Evolutionary conservation across 352 stramenopile species (phyloP).

Genomic region (Poterioochromonas sp.): DNA sequence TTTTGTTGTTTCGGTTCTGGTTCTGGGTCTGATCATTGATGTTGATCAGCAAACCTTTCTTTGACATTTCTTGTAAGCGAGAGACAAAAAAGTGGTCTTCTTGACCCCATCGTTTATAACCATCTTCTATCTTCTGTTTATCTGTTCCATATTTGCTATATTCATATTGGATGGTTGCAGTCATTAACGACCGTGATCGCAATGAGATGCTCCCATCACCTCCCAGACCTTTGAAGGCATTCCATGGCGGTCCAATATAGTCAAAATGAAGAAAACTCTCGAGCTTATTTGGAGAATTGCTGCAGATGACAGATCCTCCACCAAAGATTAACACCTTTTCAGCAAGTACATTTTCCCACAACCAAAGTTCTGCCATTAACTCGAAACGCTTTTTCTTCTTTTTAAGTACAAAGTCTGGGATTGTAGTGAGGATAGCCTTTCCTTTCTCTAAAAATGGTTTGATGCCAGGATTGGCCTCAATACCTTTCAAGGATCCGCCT

Average conservation of each 20-base stretch:
- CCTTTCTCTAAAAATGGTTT: neutral
- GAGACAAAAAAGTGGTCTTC: slow-evolving; percentile 32
- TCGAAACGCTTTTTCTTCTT: neutral
- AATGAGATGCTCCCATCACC: slow-evolving; percentile 12
- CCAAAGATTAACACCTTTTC: slow-evolving; percentile 26
- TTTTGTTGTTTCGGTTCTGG: too few relatives aligned
- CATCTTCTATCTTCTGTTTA: neutral
- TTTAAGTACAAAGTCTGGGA: neutral
- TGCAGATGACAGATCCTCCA: slow-evolving; percentile 19
- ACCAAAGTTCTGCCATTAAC: neutral
- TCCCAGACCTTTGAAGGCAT: neutral
- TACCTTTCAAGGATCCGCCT: neutral
- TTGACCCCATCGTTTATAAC: neutral
- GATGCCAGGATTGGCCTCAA: neutral
- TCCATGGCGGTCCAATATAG: slow-evolving; percentile 27
- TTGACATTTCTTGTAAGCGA: neutral
- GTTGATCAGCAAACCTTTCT: neutral
- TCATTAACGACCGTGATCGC: neutral
- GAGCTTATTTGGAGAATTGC: slow-evolving; percentile 15
- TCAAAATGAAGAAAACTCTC: slow-evolving; percentile 9
- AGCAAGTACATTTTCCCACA: slow-evolving; percentile 17
- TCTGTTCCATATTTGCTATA: neutral
- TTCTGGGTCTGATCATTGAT: neutral
- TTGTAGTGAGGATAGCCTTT: neutral
- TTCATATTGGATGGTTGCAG: neutral